A percentile compares a stretch with the other conserved stretches of the same genome.
Conservation (phyloP, 2,329 filamentous ascomycete genomes). For the Sporothrix variecibatus region DNA sequence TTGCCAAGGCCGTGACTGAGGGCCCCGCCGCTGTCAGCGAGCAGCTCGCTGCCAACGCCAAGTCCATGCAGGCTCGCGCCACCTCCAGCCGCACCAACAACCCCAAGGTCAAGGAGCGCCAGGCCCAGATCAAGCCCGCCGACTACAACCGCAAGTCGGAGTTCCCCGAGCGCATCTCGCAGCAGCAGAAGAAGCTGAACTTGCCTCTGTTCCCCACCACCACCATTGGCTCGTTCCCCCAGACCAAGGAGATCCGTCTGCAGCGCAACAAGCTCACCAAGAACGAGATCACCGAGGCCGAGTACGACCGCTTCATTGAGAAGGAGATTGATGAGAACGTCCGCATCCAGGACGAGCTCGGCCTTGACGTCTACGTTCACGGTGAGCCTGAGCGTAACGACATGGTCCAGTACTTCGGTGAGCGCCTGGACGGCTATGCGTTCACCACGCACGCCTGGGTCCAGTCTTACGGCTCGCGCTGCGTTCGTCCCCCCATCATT, state of each 20-base stretch:
- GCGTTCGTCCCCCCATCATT: conserved; percentile 96
- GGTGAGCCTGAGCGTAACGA: conserved; percentile 99
- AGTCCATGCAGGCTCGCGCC: conserved; percentile 86
- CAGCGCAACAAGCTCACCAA: conserved; percentile 99
- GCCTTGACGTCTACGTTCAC: conserved; percentile 95
- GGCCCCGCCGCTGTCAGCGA: conserved; percentile 83
- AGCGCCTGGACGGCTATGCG: conserved; percentile 92
- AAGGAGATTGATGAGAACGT: conserved; percentile 95
- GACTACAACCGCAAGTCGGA: conserved; percentile 92
- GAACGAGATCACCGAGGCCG: conserved; percentile 84
- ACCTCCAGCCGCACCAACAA: conserved; percentile 95
- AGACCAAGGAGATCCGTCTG: conserved; percentile 97
- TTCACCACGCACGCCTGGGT: conserved; percentile 99
- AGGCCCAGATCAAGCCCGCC: conserved; percentile 78
- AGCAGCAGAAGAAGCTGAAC: conserved; percentile 90
- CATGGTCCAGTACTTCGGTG: conserved; percentile 99
- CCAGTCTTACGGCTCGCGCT: conserved; percentile 94
- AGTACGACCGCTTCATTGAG: conserved; percentile 99
- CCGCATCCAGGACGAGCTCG: conserved; percentile 97
- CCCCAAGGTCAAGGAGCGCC: conserved; percentile 94
- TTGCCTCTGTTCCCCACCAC: conserved; percentile 98
- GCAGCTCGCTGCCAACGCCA: conserved; percentile 94
- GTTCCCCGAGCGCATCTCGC: conserved; percentile 80
- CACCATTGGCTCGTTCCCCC: conserved; percentile 98
- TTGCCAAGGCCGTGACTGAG: conserved; percentile 95